Evolutionary conservation across 768 basidiomycete genomes (phyloP), one percentile per base, ranked within the genome.

Genomic region (Inosperma sp.): DNA sequence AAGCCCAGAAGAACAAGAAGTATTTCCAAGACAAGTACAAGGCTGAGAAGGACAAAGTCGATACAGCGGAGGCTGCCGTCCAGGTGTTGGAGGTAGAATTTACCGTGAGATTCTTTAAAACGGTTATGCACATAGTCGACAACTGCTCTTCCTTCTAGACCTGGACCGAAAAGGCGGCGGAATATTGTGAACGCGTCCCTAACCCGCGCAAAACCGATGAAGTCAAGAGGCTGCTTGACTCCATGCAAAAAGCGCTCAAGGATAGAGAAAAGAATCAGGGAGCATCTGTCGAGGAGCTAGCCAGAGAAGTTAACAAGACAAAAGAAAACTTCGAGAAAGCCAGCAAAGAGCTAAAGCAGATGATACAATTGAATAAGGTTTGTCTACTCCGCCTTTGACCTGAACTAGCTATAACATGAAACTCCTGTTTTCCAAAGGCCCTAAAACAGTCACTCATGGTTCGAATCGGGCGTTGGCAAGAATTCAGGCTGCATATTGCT

Each of bases 401-500:
- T 25, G 17, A 7, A 27, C 7, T 9, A 4, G 14, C 13, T n/a
- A 13, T 17, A 17, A 7, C 22, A n/a, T 44, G 17, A 43, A 19
- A 43, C 17, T 17, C 3, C 6, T 23, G 13, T 34, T 39, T 4
- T 40, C 7, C 29, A 3, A 49, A 94, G 91, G 77, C 79, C 21
- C 74, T 95, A 41, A 80, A 75, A 56, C 63, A 74, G 5, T 86
- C 92, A 0, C 74, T 93, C 31, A 66, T 77, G 17, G 62, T 72
- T 12, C 89, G 94, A 17, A 67, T 86, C 48, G 65, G 71, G 14
- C 81, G 80, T 59, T 97, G 95, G 94, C 80, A 88, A 49, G 83
- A 88, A 49, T 94, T 94, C 74, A 81, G 94, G 45, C 77, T 82
- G 8, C 86, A 91, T 60, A 93, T 93, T 56, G 87, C 92, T n/a